Base-by-base conservation (phyloP, 208 protist genomes). In the Leishmania lainsoni region DNA sequence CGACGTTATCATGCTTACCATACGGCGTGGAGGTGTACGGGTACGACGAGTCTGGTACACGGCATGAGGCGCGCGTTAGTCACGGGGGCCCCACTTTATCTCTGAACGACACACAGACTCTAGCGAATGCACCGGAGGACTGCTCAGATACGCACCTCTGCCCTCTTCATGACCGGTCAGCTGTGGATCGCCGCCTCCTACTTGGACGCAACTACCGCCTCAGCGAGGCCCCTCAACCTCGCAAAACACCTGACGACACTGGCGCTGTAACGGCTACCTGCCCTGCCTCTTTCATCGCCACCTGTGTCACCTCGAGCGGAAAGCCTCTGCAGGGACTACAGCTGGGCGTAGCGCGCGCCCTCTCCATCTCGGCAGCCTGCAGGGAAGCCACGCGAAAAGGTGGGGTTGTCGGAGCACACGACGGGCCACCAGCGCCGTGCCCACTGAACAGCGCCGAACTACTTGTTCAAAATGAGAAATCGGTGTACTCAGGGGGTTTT, bases 31-130 rank as follows among this genome's bases (percentile, higher is more conserved):
- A 79, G 26, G 59, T 79, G 35, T 49, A 66, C 63, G 16, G 14
- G 22, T 83, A 75, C 74, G 73, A 83, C 29, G 65, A 79, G n/a
- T 63, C 74, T 39, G 73, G 80, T 26, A 75, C 80, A 32, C 80
- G 80, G 10, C 0, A 39, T n/a, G 10, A n/a, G 5, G 3, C n/a
- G 32, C 32, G 16, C 22, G 32, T 49, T 49, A 61, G 52, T 22
- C 14, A 6, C 35, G 17, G 65, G 14, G 35, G 16, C 39, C 35
- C 9, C 65, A 20, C 32, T 69, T 10, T 69, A 10, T 45, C 32
- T 42, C 63, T 26, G 29, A 42, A 22, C n/a, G 1, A 22, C 20
- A 10, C 63, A 42, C 32, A 42, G 17, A 3, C 32, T 5, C 29
- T 17, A 69, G 8, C 32, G 32, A 69, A 35, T 29, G 20, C 17